Evolutionary conservation across 495 filamentous ascomycete genomes (phyloP).

Genomic region (Pseudevernia furfuracea): DNA sequence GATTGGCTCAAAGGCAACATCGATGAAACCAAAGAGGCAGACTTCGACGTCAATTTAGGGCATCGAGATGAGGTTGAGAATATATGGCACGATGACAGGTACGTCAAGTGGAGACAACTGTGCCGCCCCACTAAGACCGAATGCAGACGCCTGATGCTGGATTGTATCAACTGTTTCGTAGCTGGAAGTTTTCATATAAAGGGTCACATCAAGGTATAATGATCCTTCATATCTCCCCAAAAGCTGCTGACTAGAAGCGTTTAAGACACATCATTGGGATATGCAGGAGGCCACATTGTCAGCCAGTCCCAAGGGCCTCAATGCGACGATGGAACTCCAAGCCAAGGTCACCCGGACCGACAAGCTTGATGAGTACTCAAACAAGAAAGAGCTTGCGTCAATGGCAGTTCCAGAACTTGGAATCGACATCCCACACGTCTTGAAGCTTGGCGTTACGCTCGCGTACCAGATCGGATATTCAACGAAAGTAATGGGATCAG

Average conservation of each 20-base stretch:
- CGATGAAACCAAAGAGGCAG: neutral
- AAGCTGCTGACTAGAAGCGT: neutral
- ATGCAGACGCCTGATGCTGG: neutral
- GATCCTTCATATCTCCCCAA: neutral
- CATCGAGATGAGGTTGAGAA: neutral
- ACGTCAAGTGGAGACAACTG: neutral
- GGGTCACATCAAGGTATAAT: neutral
- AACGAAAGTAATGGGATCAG: neutral
- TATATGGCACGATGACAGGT: neutral
- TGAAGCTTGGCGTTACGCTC: conserved; percentile 30
- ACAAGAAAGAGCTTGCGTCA: conserved; percentile 25
- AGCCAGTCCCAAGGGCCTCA: neutral
- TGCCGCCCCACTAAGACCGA: neutral
- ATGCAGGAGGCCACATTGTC: neutral
- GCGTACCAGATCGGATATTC: conserved; percentile 26
- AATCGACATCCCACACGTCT: conserved; percentile 27
- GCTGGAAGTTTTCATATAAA: neutral
- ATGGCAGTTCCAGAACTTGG: conserved; percentile 28
- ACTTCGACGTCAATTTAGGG: neutral
- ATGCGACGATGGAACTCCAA: conserved; percentile 30
- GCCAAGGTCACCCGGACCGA: conserved; percentile 20
- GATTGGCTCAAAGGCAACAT: conserved; percentile 1
- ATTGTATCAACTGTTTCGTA: neutral
- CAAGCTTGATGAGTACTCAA: conserved; percentile 14
- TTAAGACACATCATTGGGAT: neutral